Conservation (phyloP, 208 protist species). For the Trichomonas gallinae region DNA sequence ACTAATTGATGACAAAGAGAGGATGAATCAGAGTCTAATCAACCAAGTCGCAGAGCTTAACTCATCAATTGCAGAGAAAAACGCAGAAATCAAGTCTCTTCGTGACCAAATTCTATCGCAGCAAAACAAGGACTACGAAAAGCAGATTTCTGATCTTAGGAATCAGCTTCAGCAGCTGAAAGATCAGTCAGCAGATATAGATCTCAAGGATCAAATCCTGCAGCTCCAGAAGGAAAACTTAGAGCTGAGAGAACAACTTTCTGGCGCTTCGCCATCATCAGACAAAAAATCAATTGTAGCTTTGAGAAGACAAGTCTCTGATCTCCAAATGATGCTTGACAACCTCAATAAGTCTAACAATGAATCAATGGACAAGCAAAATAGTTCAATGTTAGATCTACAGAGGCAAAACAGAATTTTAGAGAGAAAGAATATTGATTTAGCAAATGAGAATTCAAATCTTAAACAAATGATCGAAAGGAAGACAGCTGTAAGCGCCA, state of each 20-base stretch:
- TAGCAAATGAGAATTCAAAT: neutral
- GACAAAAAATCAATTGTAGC: neutral
- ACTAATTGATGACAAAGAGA: too few relatives aligned
- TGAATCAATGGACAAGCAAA: neutral
- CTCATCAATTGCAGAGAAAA: neutral
- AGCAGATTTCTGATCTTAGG: neutral
- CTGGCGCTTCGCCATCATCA: neutral
- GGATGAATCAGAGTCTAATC: neutral
- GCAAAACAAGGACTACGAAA: neutral
- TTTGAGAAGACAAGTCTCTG: neutral
- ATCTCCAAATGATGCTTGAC: neutral
- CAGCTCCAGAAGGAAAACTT: neutral
- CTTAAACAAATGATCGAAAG: neutral
- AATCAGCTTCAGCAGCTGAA: neutral
- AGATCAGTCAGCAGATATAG: neutral
- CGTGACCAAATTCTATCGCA: neutral
- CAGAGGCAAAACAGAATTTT: neutral
- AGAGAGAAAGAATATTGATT: neutral
- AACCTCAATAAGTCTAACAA: neutral
- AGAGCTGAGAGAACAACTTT: neutral
- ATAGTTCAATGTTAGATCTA: neutral
- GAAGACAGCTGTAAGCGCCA: neutral
- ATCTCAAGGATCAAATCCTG: neutral
- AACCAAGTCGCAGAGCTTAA: neutral
- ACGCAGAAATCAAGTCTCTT: neutral